A percentile compares a stretch with the other conserved stretches of the same genome.
These are phyloP conservation scores for Martensiomyces pterosporus DNA, from an alignment of 192 early-diverging fungal genomes.

Conservation along the genomic window DNA sequence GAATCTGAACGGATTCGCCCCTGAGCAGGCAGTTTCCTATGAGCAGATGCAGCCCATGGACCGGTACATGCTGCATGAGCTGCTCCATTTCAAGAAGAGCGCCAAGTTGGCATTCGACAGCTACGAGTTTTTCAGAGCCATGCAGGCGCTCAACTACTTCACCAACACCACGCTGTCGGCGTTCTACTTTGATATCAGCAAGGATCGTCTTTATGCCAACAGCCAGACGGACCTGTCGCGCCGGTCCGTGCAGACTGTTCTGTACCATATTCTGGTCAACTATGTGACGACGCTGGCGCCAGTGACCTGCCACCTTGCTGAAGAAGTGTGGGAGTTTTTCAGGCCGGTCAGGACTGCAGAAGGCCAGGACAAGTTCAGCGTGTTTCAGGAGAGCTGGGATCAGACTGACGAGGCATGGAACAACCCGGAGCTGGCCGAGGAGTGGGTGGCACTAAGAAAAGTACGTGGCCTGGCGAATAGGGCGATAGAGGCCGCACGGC, in stretches of 20 bases:
- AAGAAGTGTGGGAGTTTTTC: conserved; percentile 70
- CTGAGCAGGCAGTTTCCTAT: conserved; percentile 44
- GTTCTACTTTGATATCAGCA: conserved; percentile 77
- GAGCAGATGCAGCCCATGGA: conserved; percentile 50
- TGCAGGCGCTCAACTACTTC: conserved; percentile 63
- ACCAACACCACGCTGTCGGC: conserved; percentile 64
- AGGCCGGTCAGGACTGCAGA: conserved; percentile 27
- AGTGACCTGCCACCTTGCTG: conserved; percentile 61
- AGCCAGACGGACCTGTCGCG: conserved; percentile 36
- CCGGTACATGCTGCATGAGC: conserved; percentile 57
- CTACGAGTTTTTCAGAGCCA: conserved; percentile 61
- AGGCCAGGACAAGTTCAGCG: conserved; percentile 45
- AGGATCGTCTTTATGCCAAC: conserved; percentile 72
- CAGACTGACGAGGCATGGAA: conserved; percentile 32
- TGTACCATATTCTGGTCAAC: conserved; percentile 60
- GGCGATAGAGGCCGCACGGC: conserved; percentile 42
- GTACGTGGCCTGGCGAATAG: conserved; percentile 36
- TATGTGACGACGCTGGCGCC: conserved; percentile 65
- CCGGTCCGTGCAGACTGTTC: conserved; percentile 60
- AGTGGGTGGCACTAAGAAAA: conserved; percentile 34
- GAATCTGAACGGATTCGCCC: conserved; percentile 60
- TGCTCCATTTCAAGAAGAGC: conserved; percentile 56
- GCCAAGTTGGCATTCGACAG: conserved; percentile 56
- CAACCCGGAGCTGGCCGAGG: conserved; percentile 20
- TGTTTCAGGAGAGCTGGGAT: conserved; percentile 64